phyloP scores from a whole-genome alignment of 768 basidiomycete genomes.

The Leucogyrophana mollusca region DNA sequence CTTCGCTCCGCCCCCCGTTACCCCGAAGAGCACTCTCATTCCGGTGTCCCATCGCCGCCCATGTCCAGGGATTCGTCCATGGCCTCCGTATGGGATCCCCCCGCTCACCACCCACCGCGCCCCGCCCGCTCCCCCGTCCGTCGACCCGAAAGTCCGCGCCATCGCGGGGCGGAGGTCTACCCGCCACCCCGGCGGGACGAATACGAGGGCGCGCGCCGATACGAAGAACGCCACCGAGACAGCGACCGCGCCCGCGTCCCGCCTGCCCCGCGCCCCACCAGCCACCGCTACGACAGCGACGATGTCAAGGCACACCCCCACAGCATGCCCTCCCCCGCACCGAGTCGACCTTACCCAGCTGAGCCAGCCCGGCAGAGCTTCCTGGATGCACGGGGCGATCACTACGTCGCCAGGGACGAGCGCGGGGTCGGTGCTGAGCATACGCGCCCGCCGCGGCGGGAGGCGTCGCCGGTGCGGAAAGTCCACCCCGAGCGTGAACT shows the following conservation, averaged over 20 bases:
- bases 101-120: constrained; percentile 20
- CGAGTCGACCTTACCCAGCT: constrained; percentile 9
- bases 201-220: background rate
- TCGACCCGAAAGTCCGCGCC: constrained; percentile 12
- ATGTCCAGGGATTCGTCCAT: constrained; percentile 29
- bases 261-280: background rate
- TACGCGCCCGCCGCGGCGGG: background rate
- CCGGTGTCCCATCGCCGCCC: constrained; percentile 23
- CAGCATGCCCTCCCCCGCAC: constrained; percentile 1
- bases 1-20: constrained; percentile 6
- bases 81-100: constrained; percentile 13
- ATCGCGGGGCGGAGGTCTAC: constrained; percentile 8
- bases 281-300: background rate
- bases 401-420: constrained; percentile 1
- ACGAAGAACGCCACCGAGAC: background rate
- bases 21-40: constrained; percentile 17
- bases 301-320: constrained; percentile 8
- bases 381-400: constrained; percentile 10
- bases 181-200: background rate
- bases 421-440: background rate
- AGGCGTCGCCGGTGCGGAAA: constrained; percentile 9
- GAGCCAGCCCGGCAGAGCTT: constrained; percentile 10
- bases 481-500: constrained; percentile 32
- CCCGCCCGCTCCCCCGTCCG: constrained; percentile 3
- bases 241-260: constrained; percentile 1